These are phyloP conservation scores for Agrocybe pediades DNA, from an alignment of 768 basidiomycete genomes.

Conservation along the genomic window DNA sequence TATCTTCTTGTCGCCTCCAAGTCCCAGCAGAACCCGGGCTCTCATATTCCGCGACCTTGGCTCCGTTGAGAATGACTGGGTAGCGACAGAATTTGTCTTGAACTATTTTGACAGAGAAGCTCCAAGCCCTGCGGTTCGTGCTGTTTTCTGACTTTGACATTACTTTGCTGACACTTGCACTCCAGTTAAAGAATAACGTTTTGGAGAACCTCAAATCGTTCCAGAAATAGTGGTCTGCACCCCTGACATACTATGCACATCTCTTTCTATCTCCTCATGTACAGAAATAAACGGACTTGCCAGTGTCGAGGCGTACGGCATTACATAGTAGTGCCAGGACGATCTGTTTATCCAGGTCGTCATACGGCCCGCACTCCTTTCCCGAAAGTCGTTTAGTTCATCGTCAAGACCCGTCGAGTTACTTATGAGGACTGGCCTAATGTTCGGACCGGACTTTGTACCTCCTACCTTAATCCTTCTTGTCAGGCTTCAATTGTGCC, in stretches of 20 bases:
- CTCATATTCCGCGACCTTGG: slow-evolving; percentile 76
- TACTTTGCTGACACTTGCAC: neutral
- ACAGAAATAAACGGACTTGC: neutral
- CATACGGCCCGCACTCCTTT: neutral
- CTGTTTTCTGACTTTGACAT: neutral
- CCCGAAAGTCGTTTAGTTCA: too few relatives aligned
- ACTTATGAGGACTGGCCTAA: too few relatives aligned
- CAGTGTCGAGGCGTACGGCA: neutral
- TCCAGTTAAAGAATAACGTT: slow-evolving; percentile 54
- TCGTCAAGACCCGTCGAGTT: too few relatives aligned
- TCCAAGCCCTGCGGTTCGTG: slow-evolving; percentile 70
- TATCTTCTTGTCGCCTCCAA: slow-evolving; percentile 64
- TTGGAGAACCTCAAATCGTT: slow-evolving; percentile 35
- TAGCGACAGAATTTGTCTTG: slow-evolving; percentile 70
- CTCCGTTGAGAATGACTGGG: slow-evolving; percentile 70
- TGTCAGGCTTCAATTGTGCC: neutral
- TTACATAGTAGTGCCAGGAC: neutral
- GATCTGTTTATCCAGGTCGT: neutral
- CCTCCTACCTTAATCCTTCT: neutral
- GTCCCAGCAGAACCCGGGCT: slow-evolving; percentile 48
- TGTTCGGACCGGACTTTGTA: neutral
- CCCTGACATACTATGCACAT: neutral
- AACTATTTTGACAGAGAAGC: slow-evolving; percentile 75
- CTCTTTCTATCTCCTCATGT: slow-evolving; percentile 28
- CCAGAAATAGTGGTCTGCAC: neutral